A percentile compares a stretch with the other conserved stretches of the same genome.
These are phyloP conservation scores for Glomus cerebriforme DNA, from an alignment of 192 early-diverging fungal genomes.

Conservation along the genomic window DNA sequence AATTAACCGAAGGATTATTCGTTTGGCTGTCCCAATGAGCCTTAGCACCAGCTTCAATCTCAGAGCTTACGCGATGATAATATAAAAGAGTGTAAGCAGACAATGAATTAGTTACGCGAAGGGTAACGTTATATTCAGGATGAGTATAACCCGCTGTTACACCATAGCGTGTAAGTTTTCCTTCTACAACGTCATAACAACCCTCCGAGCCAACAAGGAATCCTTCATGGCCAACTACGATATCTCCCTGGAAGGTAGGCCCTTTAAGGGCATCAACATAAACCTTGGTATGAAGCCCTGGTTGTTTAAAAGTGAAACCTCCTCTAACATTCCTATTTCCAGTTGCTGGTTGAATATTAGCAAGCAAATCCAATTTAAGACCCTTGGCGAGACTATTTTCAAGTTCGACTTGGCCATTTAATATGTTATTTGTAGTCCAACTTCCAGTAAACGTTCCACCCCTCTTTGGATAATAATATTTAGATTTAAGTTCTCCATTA, in stretches of 20 bases:
- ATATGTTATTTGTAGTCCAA: slow-evolving; percentile 94
- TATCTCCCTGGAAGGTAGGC: slow-evolving; percentile 85
- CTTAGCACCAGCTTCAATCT: slow-evolving; percentile 94
- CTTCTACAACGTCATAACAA: slow-evolving; percentile 89
- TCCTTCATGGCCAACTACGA: slow-evolving; percentile 87
- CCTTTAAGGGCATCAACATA: slow-evolving; percentile 94
- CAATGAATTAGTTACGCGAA: slow-evolving; percentile 91
- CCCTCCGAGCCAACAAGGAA: slow-evolving; percentile 92
- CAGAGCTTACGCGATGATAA: slow-evolving; percentile 92
- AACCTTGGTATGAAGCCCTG: slow-evolving; percentile 85
- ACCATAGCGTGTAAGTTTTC: slow-evolving; percentile 85
- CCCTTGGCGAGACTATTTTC: slow-evolving; percentile 94
- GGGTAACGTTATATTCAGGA: slow-evolving; percentile 84
- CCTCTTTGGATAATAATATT: slow-evolving; percentile 92
- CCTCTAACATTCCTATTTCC: slow-evolving; percentile 80
- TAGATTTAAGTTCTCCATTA: slow-evolving; percentile 96
- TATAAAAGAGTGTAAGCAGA: slow-evolving; percentile 88
- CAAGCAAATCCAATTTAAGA: slow-evolving; percentile 89
- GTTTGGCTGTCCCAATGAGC: slow-evolving; percentile 86
- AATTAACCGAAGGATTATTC: slow-evolving; percentile 65
- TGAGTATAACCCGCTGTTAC: slow-evolving; percentile 83
- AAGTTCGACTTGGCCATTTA: slow-evolving; percentile 91
- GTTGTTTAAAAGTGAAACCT: slow-evolving; percentile 95
- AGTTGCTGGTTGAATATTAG: slow-evolving; percentile 81
- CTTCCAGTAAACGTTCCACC: slow-evolving; percentile 95